phyloP scores from a whole-genome alignment of 2,329 filamentous ascomycete species.

The Colletotrichum sp. region DNA sequence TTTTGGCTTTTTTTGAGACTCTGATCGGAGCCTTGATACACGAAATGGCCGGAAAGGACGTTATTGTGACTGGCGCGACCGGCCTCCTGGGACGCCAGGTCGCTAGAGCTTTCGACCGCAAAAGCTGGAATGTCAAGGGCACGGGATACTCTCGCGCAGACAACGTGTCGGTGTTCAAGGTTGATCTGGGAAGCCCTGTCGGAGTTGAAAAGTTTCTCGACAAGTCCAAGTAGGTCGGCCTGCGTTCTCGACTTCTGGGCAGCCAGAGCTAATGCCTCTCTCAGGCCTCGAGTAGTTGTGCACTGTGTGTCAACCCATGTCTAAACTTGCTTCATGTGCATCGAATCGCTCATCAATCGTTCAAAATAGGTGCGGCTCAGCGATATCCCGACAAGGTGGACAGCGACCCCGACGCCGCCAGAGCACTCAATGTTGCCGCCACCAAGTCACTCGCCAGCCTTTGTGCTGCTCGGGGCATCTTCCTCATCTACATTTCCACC shows the following conservation, averaged over 20 bases:
- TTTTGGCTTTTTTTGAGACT: neutral
- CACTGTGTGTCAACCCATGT: conserved; percentile 67
- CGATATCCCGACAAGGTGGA: conserved; percentile 88
- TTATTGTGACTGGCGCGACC: conserved; percentile 82
- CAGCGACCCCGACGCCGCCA: conserved; percentile 76
- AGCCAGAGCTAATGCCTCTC: neutral
- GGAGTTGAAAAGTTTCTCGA: conserved; percentile 58
- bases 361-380: conserved; percentile 75
- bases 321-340: neutral
- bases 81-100: conserved; percentile 85
- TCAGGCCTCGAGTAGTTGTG: conserved; percentile 76
- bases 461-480: conserved; percentile 64
- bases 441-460: conserved; percentile 69
- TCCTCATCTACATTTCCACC: conserved; percentile 81
- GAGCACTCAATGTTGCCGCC: conserved; percentile 75
- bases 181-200: conserved; percentile 52
- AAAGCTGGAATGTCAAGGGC: conserved; percentile 73
- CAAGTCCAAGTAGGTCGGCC: conserved; percentile 54
- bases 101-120: conserved; percentile 69
- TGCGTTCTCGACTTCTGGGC: neutral
- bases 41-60: conserved; percentile 52
- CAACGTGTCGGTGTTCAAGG: conserved; percentile 69
- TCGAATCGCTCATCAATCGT: neutral
- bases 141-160: conserved; percentile 77
- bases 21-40: neutral